Evolutionary conservation across 202 grass and related monocot species (phyloP), one percentile per base, ranked within the genome.

Genomic region (Panicum virgatum): DNA sequence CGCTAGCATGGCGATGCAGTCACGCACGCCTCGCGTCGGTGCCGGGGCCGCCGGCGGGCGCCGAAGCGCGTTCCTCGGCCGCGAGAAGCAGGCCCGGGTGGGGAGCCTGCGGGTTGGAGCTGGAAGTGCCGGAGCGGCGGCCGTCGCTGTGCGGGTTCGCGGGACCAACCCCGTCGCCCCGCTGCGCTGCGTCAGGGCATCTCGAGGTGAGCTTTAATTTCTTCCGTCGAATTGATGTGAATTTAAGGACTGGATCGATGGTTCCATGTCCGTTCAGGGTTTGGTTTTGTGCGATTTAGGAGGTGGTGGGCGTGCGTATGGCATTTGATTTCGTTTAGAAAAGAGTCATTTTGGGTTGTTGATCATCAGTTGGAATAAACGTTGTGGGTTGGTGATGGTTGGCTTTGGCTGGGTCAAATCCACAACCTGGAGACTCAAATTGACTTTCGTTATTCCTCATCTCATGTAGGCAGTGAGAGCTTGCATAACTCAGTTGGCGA

Each of bases 401-500:
- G n/a, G n/a, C n/a, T n/a, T n/a, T n/a, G n/a, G n/a, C n/a, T n/a
- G n/a, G n/a, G n/a, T n/a, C n/a, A n/a, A n/a, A n/a, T n/a, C n/a
- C n/a, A n/a, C n/a, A n/a, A n/a, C n/a, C n/a, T n/a, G n/a, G n/a
- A n/a, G n/a, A 69, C 13, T 69, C 5, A 38, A 64, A 46, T 46
- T 88, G 37, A 69, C 14, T 34, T 80, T 57, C 19, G n/a, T 46
- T 65, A n/a, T 83, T 16, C 65, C 14, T 34, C 19, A 7, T 72
- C 46, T 30, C 4, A 47, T 86, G 22, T 66, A 91, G 91, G 85
- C 51, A 47, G 79, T 15, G 83, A 87, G 32, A 90, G 42, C 87
- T 89, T 85, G 53, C 89, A 92, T 73, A 85, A 75, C 57, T 93
- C 89, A 34, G 40, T 65, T 80, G 89, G 94, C 26, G 91, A 90